These are phyloP conservation scores for Malassezia slooffiae DNA, from an alignment of 1,284 basidiomycete species.

Conservation along the genomic window DNA sequence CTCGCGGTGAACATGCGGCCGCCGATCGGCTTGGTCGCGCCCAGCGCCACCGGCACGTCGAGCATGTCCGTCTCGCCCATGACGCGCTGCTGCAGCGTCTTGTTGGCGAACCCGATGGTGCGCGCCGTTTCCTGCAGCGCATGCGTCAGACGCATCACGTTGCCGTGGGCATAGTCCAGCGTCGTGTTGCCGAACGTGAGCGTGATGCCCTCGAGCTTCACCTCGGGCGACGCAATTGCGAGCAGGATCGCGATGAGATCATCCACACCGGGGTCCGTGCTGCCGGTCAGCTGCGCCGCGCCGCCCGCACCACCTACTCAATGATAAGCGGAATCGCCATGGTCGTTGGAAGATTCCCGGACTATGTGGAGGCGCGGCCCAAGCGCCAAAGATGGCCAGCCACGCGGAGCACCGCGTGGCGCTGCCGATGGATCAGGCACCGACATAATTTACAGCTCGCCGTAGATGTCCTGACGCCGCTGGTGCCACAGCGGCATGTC, in stretches of 20 bases:
- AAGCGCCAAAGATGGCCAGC: no score
- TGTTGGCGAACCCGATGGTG: slow-evolving; percentile 55
- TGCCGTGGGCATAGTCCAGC: slow-evolving; percentile 50
- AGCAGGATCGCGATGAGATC: slow-evolving; percentile 63
- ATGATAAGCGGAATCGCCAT: slow-evolving; percentile 8
- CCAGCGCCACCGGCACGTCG: slow-evolving; percentile 21
- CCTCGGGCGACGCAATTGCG: slow-evolving; percentile 27
- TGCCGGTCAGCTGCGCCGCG: slow-evolving; percentile 17
- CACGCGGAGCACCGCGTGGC: no score
- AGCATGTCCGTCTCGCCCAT: slow-evolving; percentile 14
- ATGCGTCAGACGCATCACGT: slow-evolving; percentile 51
- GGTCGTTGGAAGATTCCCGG: no score
- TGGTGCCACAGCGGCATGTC: slow-evolving; percentile 44
- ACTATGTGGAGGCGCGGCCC: no score
- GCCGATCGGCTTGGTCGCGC: slow-evolving; percentile 55
- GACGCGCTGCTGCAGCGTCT: slow-evolving; percentile 54
- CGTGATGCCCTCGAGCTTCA: slow-evolving; percentile 54
- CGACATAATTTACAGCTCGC: slow-evolving; percentile 19
- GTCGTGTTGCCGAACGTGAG: slow-evolving; percentile 53
- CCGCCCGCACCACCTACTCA: slow-evolving; percentile 2
- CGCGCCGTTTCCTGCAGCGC: slow-evolving; percentile 51
- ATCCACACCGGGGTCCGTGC: slow-evolving; percentile 62
- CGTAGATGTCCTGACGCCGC: slow-evolving; percentile 37
- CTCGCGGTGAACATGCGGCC: slow-evolving; percentile 68
- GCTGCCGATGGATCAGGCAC: no score